phyloP scores from a whole-genome alignment of 345 rosid species.

The Dimocarpus longan region DNA sequence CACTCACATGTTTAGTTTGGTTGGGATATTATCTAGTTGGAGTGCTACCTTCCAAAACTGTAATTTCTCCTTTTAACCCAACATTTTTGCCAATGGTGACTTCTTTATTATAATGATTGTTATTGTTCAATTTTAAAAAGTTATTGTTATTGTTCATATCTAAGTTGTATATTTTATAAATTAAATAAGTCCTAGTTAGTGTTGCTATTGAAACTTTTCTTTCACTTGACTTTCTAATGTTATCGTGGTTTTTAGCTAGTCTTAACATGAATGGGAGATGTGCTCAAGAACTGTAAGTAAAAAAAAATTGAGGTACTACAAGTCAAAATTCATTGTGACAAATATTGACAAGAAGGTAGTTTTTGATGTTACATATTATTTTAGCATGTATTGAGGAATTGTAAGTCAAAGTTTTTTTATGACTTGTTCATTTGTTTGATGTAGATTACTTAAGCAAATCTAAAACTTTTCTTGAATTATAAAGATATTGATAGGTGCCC shows the following conservation, averaged over 20 bases:
- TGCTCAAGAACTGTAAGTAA: constrained; percentile 70
- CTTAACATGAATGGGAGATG: constrained; percentile 85
- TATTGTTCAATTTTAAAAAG: too few species aligned
- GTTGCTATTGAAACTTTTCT: too few species aligned
- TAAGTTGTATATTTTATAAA: too few species aligned
- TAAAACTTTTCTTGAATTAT: constrained; percentile 62
- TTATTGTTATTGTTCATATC: too few species aligned
- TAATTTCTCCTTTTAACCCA: too few species aligned
- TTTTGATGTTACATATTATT: constrained; percentile 18
- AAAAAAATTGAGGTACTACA: background rate
- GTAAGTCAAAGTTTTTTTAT: background rate
- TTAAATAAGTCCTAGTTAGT: background rate
- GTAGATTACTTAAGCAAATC: constrained; percentile 80
- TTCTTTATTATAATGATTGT: background rate
- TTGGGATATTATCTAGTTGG: constrained; percentile 44
- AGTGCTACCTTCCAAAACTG: constrained; percentile 51
- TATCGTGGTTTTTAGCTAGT: constrained; percentile 45
- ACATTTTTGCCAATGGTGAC: constrained; percentile 80
- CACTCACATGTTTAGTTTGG: too few species aligned
- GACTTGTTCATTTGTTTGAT: constrained; percentile 18
- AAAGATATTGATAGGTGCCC: background rate
- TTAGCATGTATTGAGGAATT: constrained; percentile 4
- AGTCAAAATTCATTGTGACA: constrained; percentile 62
- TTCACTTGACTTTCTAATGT: constrained; percentile 19
- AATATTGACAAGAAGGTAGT: constrained; percentile 80